Base-by-base conservation (phyloP, 306 rosid species). In the Lablab purpureus region DNA sequence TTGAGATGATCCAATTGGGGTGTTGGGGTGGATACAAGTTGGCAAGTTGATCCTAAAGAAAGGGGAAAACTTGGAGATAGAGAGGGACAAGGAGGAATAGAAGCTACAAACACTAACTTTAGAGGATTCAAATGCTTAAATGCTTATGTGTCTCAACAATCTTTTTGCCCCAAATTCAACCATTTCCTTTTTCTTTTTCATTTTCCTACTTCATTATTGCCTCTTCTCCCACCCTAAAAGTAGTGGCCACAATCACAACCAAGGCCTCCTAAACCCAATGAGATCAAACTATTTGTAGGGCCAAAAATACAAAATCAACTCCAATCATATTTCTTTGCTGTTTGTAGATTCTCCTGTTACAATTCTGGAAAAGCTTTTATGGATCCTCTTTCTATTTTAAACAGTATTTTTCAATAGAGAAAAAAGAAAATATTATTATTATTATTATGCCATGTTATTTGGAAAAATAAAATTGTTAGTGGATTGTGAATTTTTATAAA, bases 1-100 rank as follows among this genome's bases (percentile, higher is more conserved):
- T 77, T 25, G 25, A 75, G 30, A 45, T 46, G 2, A 80, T 54
- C 87, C 81, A 82, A 79, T 81, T 67, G 79, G 77, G 71, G 47
- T 58, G 28, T 47, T 14, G 41, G 79, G 65, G 37, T 50, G 59
- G 79, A 78, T 47, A 79, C 95, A 90, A 87, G 76, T 90, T 88
- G 96, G 68, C 91, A 85, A 87, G 37, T 90, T 88, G 88, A 58
- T 58, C 19, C 41, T 46, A 72, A 68, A 65, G 18, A 76, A 63
- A 71, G 27, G 21, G 17, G 18, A 37, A 40, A 71, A 45, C 3
- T n/a, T 23, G 68, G 14, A 55, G 54, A 50, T 36, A 7, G 78
- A 79, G 32, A 17, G 73, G 0, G 75, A 72, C 30, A 79, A n/a
- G 59, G 30, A 66, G 60, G 50, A 79, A 84, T 52, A 71, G 78